A percentile compares a stretch with the other conserved stretches of the same genome.
phyloP scores from a whole-genome alignment of 495 filamentous ascomycete species.

The Lasiosphaeriaceae sp. region DNA sequence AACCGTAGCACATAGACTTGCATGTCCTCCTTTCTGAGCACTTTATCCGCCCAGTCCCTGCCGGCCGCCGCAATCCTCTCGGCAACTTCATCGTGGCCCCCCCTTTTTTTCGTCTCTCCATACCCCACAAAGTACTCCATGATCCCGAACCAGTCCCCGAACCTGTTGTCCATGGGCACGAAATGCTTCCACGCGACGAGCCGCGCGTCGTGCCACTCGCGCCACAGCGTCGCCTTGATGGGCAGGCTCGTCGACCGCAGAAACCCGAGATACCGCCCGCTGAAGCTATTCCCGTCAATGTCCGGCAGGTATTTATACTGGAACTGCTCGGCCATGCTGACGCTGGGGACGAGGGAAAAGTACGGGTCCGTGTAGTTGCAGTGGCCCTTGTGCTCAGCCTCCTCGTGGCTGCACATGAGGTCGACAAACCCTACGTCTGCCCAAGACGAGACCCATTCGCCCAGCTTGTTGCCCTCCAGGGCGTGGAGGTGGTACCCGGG shows the following conservation, averaged over 20 bases:
- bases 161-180: slow-evolving; percentile 83
- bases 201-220: slow-evolving; percentile 71
- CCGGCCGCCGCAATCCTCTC: slow-evolving; percentile 58
- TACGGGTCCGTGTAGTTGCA: slow-evolving; percentile 51
- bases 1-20: slow-evolving; percentile 66
- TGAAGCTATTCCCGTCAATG: slow-evolving; percentile 71
- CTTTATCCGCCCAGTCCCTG: slow-evolving; percentile 61
- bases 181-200: slow-evolving; percentile 70
- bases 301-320: slow-evolving; percentile 59
- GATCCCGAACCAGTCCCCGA: slow-evolving; percentile 69
- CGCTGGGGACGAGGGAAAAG: slow-evolving; percentile 32
- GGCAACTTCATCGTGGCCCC: slow-evolving; percentile 54
- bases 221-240: slow-evolving; percentile 70
- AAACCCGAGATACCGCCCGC: slow-evolving; percentile 67
- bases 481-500: slow-evolving; percentile 30
- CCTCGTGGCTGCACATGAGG: slow-evolving; percentile 35
- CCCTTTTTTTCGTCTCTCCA: not conserved
- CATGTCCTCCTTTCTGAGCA: slow-evolving; percentile 67
- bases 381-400: not conserved
- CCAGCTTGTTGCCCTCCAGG: slow-evolving; percentile 19
- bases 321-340: slow-evolving; percentile 56
- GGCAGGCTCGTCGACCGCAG: slow-evolving; percentile 59
- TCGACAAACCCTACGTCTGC: slow-evolving; percentile 41
- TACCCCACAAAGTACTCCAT: slow-evolving; percentile 45
- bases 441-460: slow-evolving; percentile 35